These are phyloP conservation scores for Discostella pseudostelligera DNA, from an alignment of 108 stramenopile genomes.

Conservation along the genomic window DNA sequence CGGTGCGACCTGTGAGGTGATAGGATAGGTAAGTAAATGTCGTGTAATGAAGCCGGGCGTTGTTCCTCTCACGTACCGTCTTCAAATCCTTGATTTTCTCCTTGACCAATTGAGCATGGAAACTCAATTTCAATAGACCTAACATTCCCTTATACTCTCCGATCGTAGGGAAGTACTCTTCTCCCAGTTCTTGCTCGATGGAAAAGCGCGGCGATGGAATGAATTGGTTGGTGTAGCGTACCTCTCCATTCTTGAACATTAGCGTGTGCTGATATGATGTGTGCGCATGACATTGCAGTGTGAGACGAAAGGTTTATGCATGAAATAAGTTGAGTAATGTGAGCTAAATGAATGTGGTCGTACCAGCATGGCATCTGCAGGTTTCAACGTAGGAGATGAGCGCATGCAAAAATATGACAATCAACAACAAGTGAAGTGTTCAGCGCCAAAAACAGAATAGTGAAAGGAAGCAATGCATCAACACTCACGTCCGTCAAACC, in stretches of 20 bases:
- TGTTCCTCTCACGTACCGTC: slow-evolving; percentile 17
- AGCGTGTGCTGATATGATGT: slow-evolving; percentile 30
- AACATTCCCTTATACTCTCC: slow-evolving; percentile 44
- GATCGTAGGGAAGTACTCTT: slow-evolving; percentile 46
- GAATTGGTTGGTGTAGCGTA: slow-evolving; percentile 47
- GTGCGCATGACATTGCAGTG: not conserved
- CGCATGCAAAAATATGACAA: not conserved
- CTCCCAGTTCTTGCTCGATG: slow-evolving; percentile 41
- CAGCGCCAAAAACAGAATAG: not conserved
- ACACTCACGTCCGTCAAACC: slow-evolving; percentile 49
- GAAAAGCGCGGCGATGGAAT: slow-evolving; percentile 45
- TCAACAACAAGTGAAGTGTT: not conserved
- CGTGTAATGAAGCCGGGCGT: not conserved
- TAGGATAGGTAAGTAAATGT: not conserved
- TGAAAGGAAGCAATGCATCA: not conserved
- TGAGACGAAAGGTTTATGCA: not conserved
- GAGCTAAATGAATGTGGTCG: not conserved
- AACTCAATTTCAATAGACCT: slow-evolving; percentile 37
- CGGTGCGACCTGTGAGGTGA: slow-evolving; percentile 14
- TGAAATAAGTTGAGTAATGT: not conserved
- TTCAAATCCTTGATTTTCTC: slow-evolving; percentile 34
- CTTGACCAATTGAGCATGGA: slow-evolving; percentile 33
- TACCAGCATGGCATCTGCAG: slow-evolving; percentile 45
- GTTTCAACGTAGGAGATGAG: slow-evolving; percentile 1
- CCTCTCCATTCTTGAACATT: slow-evolving; percentile 39